A percentile compares a stretch with the other conserved stretches of the same genome.
phyloP scores from a whole-genome alignment of 2,329 filamentous ascomycete species.

The Fusarium falciforme region DNA sequence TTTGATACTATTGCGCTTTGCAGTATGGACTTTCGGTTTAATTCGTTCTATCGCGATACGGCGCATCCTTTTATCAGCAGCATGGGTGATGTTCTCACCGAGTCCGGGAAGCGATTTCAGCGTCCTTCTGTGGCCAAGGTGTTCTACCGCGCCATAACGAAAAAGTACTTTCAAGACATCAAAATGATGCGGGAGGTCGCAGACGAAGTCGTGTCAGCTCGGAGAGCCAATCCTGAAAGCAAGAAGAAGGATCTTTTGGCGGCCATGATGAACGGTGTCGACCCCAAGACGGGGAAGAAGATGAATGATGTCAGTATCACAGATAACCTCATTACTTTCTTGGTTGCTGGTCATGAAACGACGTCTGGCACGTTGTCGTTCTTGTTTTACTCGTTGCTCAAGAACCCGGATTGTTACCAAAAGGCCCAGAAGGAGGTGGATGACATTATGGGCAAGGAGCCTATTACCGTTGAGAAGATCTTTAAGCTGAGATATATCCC shows the following conservation, averaged over 20 bases:
- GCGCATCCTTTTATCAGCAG: conserved; percentile 51
- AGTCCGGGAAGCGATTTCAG: conserved; percentile 62
- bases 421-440: conserved; percentile 74
- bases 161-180: conserved; percentile 63
- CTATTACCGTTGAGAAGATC: conserved; percentile 69
- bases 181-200: conserved; percentile 63
- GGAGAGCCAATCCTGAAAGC: conserved; percentile 61
- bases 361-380: conserved; percentile 73
- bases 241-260: conserved; percentile 71
- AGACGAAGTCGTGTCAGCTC: conserved; percentile 65
- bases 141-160: conserved; percentile 55
- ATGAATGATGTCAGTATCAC: conserved; percentile 70
- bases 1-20: conserved; percentile 71
- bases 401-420: conserved; percentile 64
- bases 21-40: conserved; percentile 69
- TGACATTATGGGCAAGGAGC: conserved; percentile 64
- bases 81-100: conserved; percentile 69
- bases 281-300: conserved; percentile 71
- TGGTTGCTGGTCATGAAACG: conserved; percentile 76
- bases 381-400: conserved; percentile 68
- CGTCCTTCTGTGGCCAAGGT: conserved; percentile 60
- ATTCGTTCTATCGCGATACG: conserved; percentile 63
- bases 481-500: conserved; percentile 71
- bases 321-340: conserved; percentile 76
- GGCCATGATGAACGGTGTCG: conserved; percentile 72